Conservation (phyloP, 2,329 filamentous ascomycete genomes). For the Lithohypha guttulata region DNA sequence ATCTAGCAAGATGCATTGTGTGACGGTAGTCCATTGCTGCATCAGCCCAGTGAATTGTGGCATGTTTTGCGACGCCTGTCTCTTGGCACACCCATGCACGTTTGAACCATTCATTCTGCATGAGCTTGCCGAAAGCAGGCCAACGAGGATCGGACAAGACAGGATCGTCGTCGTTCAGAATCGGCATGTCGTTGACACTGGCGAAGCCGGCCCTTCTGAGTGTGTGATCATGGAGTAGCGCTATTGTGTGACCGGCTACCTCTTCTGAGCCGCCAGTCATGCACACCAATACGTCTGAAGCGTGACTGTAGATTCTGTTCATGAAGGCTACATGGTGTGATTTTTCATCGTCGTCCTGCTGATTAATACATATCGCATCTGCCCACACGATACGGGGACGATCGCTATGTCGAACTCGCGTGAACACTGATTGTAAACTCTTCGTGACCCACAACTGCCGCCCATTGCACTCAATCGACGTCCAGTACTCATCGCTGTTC, state of each 20-base stretch:
- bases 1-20: slow-evolving; percentile 8
- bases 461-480: slow-evolving; percentile 10
- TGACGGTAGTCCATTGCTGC: slow-evolving; percentile 8
- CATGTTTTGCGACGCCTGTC: slow-evolving; percentile 9
- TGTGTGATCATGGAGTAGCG: background rate
- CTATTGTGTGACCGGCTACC: background rate
- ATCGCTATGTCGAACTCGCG: background rate
- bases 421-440: slow-evolving; percentile 10
- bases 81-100: slow-evolving; percentile 15
- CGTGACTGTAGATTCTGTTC: slow-evolving; percentile 19
- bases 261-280: slow-evolving; percentile 10
- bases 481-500: background rate
- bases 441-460: background rate
- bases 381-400: slow-evolving; percentile 14
- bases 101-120: slow-evolving; percentile 9
- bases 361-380: slow-evolving; percentile 23
- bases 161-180: background rate
- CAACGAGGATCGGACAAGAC: slow-evolving; percentile 1
- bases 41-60: slow-evolving; percentile 8
- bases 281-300: slow-evolving; percentile 19
- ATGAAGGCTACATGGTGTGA: slow-evolving; percentile 21
- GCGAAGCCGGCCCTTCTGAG: background rate
- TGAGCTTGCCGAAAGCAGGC: slow-evolving; percentile 8
- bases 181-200: background rate
- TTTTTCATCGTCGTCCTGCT: slow-evolving; percentile 18